phyloP scores from a whole-genome alignment of 257 asterid genomes.

The Solanum etuberosum region DNA sequence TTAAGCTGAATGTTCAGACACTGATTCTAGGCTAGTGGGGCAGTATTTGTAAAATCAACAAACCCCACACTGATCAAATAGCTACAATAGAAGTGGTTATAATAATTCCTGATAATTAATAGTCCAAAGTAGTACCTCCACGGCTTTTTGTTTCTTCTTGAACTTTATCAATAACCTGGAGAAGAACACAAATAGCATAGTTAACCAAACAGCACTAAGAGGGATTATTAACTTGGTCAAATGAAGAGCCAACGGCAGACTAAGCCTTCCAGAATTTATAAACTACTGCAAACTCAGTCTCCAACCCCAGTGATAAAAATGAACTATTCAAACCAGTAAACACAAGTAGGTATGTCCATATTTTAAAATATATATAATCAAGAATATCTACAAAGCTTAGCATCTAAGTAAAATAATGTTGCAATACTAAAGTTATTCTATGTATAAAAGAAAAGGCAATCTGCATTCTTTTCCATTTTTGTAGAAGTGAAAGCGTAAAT shows the following conservation, averaged over 20 bases:
- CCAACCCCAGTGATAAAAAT: not conserved
- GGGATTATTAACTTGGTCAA: not conserved
- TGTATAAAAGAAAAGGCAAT: not conserved
- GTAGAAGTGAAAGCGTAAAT: not conserved
- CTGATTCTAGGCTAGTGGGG: not conserved
- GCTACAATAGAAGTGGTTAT: not conserved
- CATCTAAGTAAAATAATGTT: not conserved
- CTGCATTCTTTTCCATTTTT: not conserved
- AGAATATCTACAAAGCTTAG: not conserved
- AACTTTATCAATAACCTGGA: conserved; percentile 59
- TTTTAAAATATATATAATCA: not conserved
- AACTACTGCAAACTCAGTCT: not conserved
- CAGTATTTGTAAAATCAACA: not conserved
- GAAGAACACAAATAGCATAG: not conserved
- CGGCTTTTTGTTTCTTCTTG: conserved; percentile 56
- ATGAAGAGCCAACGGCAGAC: not conserved
- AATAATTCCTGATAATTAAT: not conserved
- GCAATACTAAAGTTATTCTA: not conserved
- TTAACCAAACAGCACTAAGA: not conserved
- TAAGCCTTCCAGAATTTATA: not conserved
- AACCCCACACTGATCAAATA: not conserved
- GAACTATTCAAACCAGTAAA: not conserved
- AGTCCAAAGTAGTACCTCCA: conserved; percentile 19
- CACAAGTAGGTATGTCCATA: not conserved
- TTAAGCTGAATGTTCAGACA: not conserved